phyloP scores from a whole-genome alignment of 306 rosid genomes.

The Ammopiptanthus mongolicus region DNA sequence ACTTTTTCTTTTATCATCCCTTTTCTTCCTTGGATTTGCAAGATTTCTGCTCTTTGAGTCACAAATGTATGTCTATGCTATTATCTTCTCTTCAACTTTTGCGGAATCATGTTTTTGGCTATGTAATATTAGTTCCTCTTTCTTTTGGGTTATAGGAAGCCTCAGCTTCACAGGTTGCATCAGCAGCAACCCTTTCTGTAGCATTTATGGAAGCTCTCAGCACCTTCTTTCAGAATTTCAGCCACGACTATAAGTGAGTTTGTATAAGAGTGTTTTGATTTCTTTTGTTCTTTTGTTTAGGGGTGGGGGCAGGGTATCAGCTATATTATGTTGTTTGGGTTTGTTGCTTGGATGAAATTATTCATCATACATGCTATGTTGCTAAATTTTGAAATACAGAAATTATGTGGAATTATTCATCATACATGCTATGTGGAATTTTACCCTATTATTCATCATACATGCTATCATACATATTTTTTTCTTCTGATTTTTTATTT shows the following conservation, averaged over 20 bases:
- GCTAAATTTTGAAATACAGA: not conserved
- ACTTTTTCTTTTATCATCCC: not conserved
- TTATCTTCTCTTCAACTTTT: not conserved
- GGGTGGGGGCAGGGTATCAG: not conserved
- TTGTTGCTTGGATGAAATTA: not conserved
- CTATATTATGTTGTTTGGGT: not conserved
- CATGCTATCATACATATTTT: too few species aligned
- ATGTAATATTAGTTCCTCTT: conserved; percentile 4
- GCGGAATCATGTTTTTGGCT: conserved; percentile 6
- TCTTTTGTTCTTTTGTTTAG: not conserved
- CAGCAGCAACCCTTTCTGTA: conserved; percentile 88
- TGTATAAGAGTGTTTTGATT: not conserved
- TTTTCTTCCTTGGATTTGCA: not conserved
- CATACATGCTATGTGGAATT: too few species aligned
- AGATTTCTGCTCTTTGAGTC: not conserved
- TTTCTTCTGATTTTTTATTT: too few species aligned
- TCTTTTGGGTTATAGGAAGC: conserved; percentile 64
- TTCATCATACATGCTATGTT: conserved; percentile 2
- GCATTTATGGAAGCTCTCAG: conserved; percentile 99
- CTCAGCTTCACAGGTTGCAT: conserved; percentile 90
- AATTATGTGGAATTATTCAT: not conserved
- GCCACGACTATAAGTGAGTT: conserved; percentile 85
- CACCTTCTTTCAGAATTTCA: conserved; percentile 78
- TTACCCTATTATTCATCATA: too few species aligned
- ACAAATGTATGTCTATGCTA: not conserved